Evolutionary conservation across 768 basidiomycete species (phyloP).

Genomic region (Phylloporus sp.): DNA sequence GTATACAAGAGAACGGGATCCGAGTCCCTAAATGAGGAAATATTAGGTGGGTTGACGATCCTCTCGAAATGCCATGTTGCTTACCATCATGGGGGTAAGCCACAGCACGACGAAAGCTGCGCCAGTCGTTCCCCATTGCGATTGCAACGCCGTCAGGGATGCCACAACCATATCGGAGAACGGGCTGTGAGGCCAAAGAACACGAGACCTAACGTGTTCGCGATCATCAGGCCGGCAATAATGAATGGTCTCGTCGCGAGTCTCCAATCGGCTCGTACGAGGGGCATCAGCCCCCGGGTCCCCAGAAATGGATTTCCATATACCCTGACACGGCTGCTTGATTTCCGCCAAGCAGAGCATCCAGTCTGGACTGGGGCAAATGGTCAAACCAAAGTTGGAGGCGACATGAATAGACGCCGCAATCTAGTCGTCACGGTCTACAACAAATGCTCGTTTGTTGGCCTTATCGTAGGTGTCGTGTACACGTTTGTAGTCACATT

Average conservation of each 20-base stretch:
- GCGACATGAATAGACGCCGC: background rate
- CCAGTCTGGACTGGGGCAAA: conserved; percentile 7
- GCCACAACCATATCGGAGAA: conserved; percentile 27
- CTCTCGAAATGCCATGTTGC: too few relatives aligned
- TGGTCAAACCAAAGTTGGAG: conserved; percentile 15
- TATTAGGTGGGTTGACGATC: too few relatives aligned
- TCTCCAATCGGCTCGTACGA: conserved; percentile 16
- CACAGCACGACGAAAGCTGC: too few relatives aligned
- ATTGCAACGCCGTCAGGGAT: conserved; percentile 23
- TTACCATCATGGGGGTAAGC: too few relatives aligned
- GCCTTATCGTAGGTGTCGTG: conserved; percentile 13
- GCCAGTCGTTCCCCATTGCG: too few relatives aligned
- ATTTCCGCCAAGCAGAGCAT: conserved; percentile 9
- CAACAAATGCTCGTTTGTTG: conserved; percentile 4
- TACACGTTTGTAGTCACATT: conserved; percentile 36
- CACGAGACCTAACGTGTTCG: background rate
- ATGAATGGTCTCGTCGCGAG: conserved; percentile 8
- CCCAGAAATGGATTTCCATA: background rate
- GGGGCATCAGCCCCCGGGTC: conserved; percentile 1
- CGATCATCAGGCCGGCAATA: conserved; percentile 18
- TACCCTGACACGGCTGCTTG: background rate
- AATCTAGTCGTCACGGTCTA: background rate
- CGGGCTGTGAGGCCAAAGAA: conserved; percentile 21
- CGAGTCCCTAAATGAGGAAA: too few relatives aligned
- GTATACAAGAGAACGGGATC: too few relatives aligned